A percentile compares a stretch with the other conserved stretches of the same genome.
These are phyloP conservation scores for Dothideomycetes sp. DNA, from an alignment of 2,329 filamentous ascomycete genomes.

Conservation along the genomic window DNA sequence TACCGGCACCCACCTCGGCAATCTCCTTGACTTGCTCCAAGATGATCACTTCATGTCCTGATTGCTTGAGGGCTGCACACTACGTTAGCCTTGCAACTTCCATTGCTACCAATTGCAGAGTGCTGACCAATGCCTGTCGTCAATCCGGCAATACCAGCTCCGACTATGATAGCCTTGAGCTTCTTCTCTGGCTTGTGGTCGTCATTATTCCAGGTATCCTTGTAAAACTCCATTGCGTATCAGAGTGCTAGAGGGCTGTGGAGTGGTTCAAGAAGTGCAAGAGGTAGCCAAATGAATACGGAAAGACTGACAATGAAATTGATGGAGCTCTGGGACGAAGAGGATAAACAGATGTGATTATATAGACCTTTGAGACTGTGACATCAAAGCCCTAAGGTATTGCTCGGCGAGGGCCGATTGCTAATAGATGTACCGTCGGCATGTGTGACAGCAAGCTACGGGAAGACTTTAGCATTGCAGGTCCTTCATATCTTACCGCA, in stretches of 20 bases:
- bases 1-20: conserved; percentile 37
- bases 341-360: not conserved
- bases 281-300: too few species aligned
- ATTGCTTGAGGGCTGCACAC: conserved; percentile 24
- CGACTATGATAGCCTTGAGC: conserved; percentile 37
- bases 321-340: not conserved
- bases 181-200: conserved; percentile 4
- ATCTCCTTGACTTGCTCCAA: conserved; percentile 36
- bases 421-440: too few species aligned
- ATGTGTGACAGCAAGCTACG: too few species aligned
- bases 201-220: conserved; percentile 3
- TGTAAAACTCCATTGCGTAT: conserved; percentile 8
- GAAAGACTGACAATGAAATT: too few species aligned
- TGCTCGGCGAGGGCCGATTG: too few species aligned
- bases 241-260: too few species aligned
- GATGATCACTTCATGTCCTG: conserved; percentile 34
- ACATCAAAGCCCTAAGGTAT: too few species aligned
- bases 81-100: not conserved
- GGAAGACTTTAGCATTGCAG: too few species aligned
- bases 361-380: too few species aligned
- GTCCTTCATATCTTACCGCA: too few species aligned
- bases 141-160: conserved; percentile 43
- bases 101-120: not conserved
- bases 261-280: too few species aligned
- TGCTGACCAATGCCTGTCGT: conserved; percentile 29